Conservation (phyloP, 73 alveolate species). For the Tetrahymena thermophila region DNA sequence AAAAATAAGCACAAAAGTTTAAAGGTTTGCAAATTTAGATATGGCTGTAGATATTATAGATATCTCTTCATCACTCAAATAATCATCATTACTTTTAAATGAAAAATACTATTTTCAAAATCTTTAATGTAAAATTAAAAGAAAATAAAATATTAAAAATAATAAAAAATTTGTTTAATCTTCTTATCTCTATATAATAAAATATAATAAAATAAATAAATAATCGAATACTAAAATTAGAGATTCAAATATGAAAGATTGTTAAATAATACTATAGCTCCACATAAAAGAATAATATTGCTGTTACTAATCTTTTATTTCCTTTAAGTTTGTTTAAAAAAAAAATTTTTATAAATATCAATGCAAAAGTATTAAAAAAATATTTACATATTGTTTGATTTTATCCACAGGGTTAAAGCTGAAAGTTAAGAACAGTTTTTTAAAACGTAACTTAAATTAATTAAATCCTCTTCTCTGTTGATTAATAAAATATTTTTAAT, state of each 20-base stretch:
- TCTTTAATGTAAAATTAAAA: no score
- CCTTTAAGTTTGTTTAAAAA: not conserved
- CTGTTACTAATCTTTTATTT: not conserved
- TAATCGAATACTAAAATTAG: not conserved
- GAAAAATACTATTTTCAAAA: no score
- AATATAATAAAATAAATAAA: no score
- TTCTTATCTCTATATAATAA: no score
- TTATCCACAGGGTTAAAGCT: not conserved
- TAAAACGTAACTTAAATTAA: not conserved
- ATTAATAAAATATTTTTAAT: no score
- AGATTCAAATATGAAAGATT: not conserved
- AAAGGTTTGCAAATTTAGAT: no score
- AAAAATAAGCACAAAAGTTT: not conserved
- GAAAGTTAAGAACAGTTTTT: not conserved
- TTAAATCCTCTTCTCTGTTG: not conserved
- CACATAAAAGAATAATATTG: not conserved
- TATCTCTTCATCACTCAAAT: not conserved
- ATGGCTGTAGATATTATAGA: not conserved
- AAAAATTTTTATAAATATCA: no score
- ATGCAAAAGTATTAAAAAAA: no score
- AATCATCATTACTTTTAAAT: no score
- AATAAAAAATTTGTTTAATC: no score
- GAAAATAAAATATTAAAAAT: no score
- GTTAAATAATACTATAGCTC: not conserved
- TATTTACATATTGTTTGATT: no score